Evolutionary conservation across 2,329 filamentous ascomycete genomes (phyloP).

Genomic region (Leptodontidium sp.): DNA sequence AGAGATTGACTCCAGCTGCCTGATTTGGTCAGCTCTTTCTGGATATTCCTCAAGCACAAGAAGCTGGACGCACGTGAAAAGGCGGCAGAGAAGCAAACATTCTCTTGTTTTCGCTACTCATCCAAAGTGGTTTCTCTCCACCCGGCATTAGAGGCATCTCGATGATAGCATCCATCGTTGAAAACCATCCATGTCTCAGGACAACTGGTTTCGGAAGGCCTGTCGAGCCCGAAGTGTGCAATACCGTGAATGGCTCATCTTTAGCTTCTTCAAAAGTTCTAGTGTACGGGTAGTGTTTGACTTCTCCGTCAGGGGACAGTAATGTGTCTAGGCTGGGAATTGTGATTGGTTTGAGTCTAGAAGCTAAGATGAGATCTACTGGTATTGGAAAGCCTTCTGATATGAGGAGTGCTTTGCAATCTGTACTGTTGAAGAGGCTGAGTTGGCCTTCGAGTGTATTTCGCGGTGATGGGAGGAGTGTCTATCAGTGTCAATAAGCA

Average conservation of each 20-base stretch:
- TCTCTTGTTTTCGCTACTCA: conserved; percentile 1
- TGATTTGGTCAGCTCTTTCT: not conserved
- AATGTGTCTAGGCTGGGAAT: conserved; percentile 43
- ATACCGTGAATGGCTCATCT: conserved; percentile 49
- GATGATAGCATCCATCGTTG: conserved; percentile 9
- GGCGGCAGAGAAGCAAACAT: not conserved
- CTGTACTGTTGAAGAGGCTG: conserved; percentile 29
- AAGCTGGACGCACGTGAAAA: not conserved
- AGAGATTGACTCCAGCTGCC: not conserved
- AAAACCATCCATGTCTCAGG: conserved; percentile 8
- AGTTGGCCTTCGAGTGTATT: conserved; percentile 17
- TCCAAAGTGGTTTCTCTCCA: not conserved
- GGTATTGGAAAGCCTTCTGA: conserved; percentile 15
- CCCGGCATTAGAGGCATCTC: not conserved
- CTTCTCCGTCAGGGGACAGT: conserved; percentile 28
- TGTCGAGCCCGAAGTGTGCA: conserved; percentile 57
- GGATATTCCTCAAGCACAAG: not conserved
- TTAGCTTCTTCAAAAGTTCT: conserved; percentile 49
- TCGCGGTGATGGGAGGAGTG: conserved; percentile 8
- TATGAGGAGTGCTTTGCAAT: conserved; percentile 32
- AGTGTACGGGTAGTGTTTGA: conserved; percentile 42
- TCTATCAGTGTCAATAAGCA: not conserved
- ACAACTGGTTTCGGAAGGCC: conserved; percentile 46
- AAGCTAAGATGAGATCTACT: not conserved
- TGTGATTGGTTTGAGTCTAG: conserved; percentile 21